Base-by-base conservation (phyloP, 225 moss, liverwort and hornwort genomes). In the Bryoerythrophyllum caledonicum region DNA sequence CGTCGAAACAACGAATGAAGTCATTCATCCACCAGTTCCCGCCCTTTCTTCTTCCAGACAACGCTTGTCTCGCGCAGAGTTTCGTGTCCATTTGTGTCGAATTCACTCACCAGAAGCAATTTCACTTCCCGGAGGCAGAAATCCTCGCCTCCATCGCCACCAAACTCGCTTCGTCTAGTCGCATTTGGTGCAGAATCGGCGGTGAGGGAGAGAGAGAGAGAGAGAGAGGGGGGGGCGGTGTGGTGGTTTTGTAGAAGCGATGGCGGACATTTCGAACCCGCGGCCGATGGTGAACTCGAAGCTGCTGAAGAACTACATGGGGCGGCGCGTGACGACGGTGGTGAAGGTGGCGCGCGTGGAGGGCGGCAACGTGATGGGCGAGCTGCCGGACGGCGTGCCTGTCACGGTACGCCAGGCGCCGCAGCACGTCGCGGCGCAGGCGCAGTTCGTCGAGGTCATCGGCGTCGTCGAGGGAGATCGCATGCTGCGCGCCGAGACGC, bases 241-340 rank as follows among this genome's bases (percentile, higher is more conserved):
- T 11, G 21, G 38, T n/a, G n/a, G n/a, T 40, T 58, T 58, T 25
- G 14, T 13, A 14, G 51, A 65, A 69, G 65, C 60, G 20, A 82
- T 79, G 76, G 63, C 84, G 71, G 90, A 85, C 70, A 79, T 78
- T 1, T 87, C 88, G 14, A 93, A 87, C 76, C 90, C 89, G 48
- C 90, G 93, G 23, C 86, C 90, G 41, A 87, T 93, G 83, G 93
- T 92, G 35, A 99, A 93, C 69, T 87, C 87, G 2, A 93, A 83
- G 78, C 44, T 88, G 70, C 63, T 99, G 66, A 88, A 82, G 80
- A 86, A 86, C 23, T 86, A 80, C 28, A 37, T 79, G 68, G 97
- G 97, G 32, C 80, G 84, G 58, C 81, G 87, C 62, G 94, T 99
- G 86, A 87, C 91, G 48, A 91, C 90, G 3, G 92, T 99, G 30